These are phyloP conservation scores for Knoxdaviesia capensis DNA, from an alignment of 2,329 filamentous ascomycete genomes.

Conservation along the genomic window DNA sequence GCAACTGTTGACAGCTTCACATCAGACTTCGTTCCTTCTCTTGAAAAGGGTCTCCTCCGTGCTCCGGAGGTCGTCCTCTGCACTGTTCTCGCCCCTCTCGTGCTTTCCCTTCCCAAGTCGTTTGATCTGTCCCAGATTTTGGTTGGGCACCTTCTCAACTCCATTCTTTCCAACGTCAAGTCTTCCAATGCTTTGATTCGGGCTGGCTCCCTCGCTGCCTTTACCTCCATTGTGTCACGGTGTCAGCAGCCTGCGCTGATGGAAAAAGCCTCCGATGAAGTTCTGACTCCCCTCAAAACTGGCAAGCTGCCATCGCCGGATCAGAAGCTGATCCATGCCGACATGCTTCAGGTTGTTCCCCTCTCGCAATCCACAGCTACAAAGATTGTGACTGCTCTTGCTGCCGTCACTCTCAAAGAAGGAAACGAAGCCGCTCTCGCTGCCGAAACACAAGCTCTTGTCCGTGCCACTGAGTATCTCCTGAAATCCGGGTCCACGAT, in stretches of 20 bases:
- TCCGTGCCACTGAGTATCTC: slow-evolving; percentile 40
- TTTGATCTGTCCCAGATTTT: slow-evolving; percentile 66
- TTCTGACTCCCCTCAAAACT: slow-evolving; percentile 59
- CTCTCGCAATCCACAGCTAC: slow-evolving; percentile 40
- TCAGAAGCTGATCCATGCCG: slow-evolving; percentile 63
- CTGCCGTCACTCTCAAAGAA: slow-evolving; percentile 57
- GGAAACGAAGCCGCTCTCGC: slow-evolving; percentile 68
- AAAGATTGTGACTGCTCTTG: slow-evolving; percentile 46
- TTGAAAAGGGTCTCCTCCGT: slow-evolving; percentile 78
- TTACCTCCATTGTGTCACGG: slow-evolving; percentile 45
- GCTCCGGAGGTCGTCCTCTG: slow-evolving; percentile 78
- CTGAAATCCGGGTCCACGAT: slow-evolving; percentile 39
- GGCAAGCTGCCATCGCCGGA: slow-evolving; percentile 73
- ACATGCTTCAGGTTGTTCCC: slow-evolving; percentile 51
- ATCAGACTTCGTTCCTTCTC: slow-evolving; percentile 53
- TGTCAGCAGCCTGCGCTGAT: slow-evolving; percentile 37
- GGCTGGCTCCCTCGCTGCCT: slow-evolving; percentile 53
- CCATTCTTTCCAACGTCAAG: slow-evolving; percentile 74
- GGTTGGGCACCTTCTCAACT: slow-evolving; percentile 56
- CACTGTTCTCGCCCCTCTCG: slow-evolving; percentile 54
- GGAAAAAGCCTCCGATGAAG: slow-evolving; percentile 53
- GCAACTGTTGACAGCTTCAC: slow-evolving; percentile 53
- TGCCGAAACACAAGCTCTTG: slow-evolving; percentile 54
- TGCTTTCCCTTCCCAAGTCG: slow-evolving; percentile 44
- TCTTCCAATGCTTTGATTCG: slow-evolving; percentile 69